A percentile compares a stretch with the other conserved stretches of the same genome.
Evolutionary conservation across 441 rosid species (phyloP).

Genomic region (Isatis lusitanica): DNA sequence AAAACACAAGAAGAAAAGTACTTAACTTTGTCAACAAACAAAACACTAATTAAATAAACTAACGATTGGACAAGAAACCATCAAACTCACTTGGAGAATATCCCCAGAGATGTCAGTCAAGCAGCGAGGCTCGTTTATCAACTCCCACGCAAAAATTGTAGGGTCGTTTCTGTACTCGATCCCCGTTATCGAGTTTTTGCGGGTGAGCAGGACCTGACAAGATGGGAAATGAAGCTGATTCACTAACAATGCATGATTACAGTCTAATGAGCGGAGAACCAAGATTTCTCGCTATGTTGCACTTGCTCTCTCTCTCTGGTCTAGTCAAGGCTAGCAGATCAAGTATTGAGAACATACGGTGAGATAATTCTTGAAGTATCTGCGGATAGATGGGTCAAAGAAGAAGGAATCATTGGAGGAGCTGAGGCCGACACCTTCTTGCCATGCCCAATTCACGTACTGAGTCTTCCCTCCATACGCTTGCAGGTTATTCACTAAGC

Average conservation of each 20-base stretch:
- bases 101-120: conserved; percentile 85
- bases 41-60: neutral
- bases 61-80: neutral
- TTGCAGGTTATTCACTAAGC: conserved; percentile 81
- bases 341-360: conserved; percentile 41
- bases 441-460: conserved; percentile 95
- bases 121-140: conserved; percentile 96
- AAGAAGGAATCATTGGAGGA: conserved; percentile 94
- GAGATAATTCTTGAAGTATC: conserved; percentile 77
- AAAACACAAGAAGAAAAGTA: neutral
- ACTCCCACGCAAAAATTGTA: conserved; percentile 90
- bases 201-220: conserved; percentile 62
- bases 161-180: conserved; percentile 87
- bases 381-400: conserved; percentile 88
- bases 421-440: conserved; percentile 89
- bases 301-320: no score
- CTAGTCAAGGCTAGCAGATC: no score
- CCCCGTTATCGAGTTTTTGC: conserved; percentile 87
- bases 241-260: neutral
- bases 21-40: neutral
- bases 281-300: neutral
- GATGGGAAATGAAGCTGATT: conserved; percentile 16
- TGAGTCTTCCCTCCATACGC: conserved; percentile 93
- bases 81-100: conserved; percentile 76
- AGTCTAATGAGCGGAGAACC: neutral